Evolutionary conservation across 495 filamentous ascomycete genomes (phyloP).

Genomic region (Penicillium steckii): DNA sequence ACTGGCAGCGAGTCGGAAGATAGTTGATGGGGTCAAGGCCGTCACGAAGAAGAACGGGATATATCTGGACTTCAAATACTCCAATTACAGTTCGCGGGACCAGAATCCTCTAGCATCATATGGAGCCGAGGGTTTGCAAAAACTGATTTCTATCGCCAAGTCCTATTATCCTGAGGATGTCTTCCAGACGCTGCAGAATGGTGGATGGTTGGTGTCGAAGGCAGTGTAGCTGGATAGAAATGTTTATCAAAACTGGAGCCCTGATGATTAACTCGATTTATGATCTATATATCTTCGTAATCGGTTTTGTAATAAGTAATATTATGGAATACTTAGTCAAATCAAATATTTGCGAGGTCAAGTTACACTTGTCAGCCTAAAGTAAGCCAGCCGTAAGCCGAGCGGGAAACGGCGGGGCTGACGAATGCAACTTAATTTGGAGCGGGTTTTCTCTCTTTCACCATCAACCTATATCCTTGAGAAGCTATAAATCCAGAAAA

Average conservation of each 20-base stretch:
- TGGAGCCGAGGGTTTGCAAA: background rate
- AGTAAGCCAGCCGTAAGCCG: too few relatives aligned
- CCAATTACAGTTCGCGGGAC: slow-evolving; percentile 11
- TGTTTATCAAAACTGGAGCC: too few relatives aligned
- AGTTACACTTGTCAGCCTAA: too few relatives aligned
- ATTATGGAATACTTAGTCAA: too few relatives aligned
- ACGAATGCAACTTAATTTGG: too few relatives aligned
- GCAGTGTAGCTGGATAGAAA: background rate
- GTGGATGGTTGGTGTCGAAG: background rate
- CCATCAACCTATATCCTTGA: too few relatives aligned
- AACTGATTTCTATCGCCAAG: background rate
- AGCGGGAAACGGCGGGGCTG: too few relatives aligned
- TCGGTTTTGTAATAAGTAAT: too few relatives aligned
- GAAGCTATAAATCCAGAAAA: background rate
- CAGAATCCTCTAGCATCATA: slow-evolving; percentile 12
- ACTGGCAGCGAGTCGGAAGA: slow-evolving; percentile 5
- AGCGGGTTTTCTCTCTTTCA: too few relatives aligned
- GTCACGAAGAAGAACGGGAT: slow-evolving; percentile 8
- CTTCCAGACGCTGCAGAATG: background rate
- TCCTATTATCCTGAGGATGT: background rate
- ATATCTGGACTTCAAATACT: slow-evolving; percentile 12
- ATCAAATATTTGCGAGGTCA: too few relatives aligned
- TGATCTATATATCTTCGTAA: too few relatives aligned
- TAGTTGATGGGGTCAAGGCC: slow-evolving; percentile 7
- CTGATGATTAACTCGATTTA: too few relatives aligned